Evolutionary conservation across 2,329 filamentous ascomycete species (phyloP), one percentile per base, ranked within the genome.

Genomic region (Tothia fuscella): DNA sequence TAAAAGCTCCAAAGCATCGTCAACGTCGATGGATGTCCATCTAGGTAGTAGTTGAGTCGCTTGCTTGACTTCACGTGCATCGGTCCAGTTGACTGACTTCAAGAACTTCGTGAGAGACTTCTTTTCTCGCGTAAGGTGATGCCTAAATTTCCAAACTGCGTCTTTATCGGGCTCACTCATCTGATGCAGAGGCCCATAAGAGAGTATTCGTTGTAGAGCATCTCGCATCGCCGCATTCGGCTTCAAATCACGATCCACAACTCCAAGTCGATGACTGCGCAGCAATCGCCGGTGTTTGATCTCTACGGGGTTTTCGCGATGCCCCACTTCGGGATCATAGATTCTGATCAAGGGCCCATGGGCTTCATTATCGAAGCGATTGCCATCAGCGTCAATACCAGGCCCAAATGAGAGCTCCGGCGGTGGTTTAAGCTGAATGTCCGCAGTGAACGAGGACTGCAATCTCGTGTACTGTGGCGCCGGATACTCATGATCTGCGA

Each of bases 21-120:
- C 93, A 4, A 98, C 80, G 55, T 96, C 91, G 45, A 98, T 94
- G 50, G 93, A 86, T 0, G 84, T 93, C 91, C 91, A 98, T 51
- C 88, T 89, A 0, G 82, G 78, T 14, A 98, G 71, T 4, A 98
- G 77, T 47, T 93, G 85, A 19, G 91, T 83, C 5, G 89, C 88
- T 63, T 95, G 87, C 45, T 83, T 80, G 3, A 83, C 79, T 66
- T 98, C 89, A 47, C 78, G 77, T 35, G 76, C 73, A 57, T 94
- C 89, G 38, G 76, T 77, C 89, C 91, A 98, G 50, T 93, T 88
- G 29, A 95, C 89, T 0, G 89, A 95, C 60, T 96, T 98, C 58
- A 96, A 86, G 51, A 98, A 93, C 54, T 98, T 98, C 25, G 89
- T 98, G 44, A 96, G 68, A 2, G 89, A 67, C 83, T 52, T 58